phyloP scores from a whole-genome alignment of 2,329 filamentous ascomycete species.

The Ustilaginoidea virens region DNA sequence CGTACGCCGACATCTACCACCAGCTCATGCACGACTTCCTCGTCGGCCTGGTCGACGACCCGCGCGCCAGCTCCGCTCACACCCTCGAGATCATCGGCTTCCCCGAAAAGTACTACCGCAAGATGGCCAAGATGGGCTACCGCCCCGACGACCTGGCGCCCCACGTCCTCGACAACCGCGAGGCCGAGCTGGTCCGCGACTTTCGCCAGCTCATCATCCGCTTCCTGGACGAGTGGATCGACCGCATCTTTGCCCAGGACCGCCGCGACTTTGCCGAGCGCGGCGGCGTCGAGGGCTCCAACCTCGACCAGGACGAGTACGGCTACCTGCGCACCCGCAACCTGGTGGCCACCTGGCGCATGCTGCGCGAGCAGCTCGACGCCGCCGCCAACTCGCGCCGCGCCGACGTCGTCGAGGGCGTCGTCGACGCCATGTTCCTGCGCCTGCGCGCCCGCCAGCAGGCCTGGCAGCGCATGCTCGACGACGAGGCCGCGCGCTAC shows the following conservation, averaged over 20 bases:
- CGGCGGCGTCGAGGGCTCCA: constrained; percentile 55
- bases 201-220: constrained; percentile 93
- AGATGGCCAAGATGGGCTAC: constrained; percentile 85
- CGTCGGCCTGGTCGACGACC: constrained; percentile 66
- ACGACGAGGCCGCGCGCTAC: constrained; percentile 69
- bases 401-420: constrained; percentile 82
- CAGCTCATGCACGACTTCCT: constrained; percentile 91
- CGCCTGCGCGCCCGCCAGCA: constrained; percentile 71
- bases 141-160: constrained; percentile 60
- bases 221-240: constrained; percentile 95
- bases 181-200: constrained; percentile 78
- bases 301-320: constrained; percentile 75
- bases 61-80: constrained; percentile 70
- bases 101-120: constrained; percentile 89
- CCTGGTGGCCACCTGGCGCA: constrained; percentile 88
- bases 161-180: constrained; percentile 80
- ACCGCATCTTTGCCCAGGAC: constrained; percentile 75
- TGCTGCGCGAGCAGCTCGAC: constrained; percentile 84
- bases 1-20: constrained; percentile 85
- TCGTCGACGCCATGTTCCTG: constrained; percentile 90
- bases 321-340: constrained; percentile 87
- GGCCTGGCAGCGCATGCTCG: constrained; percentile 75
- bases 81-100: constrained; percentile 88
- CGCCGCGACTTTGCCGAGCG: constrained; percentile 66
- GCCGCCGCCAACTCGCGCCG: constrained; percentile 75